phyloP scores from a whole-genome alignment of 805 yeast genomes.

The Maudiozyma bulderi region DNA sequence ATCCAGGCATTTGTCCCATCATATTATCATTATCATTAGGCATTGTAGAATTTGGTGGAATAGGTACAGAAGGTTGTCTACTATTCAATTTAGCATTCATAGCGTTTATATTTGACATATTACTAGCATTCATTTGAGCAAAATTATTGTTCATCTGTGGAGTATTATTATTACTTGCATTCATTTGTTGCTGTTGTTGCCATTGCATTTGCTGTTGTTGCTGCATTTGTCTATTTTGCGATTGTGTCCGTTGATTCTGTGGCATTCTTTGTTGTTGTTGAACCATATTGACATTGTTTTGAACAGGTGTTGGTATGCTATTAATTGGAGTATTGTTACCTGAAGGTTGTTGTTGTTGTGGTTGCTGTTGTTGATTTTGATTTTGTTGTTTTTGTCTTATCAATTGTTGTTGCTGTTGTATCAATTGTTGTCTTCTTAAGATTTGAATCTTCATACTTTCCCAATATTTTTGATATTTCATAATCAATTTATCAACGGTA shows the following conservation, averaged over 20 bases:
- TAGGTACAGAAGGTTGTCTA: slow-evolving; percentile 1
- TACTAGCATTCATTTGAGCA: not conserved
- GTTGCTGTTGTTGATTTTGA: slow-evolving; percentile 27
- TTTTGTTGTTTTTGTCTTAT: slow-evolving; percentile 19
- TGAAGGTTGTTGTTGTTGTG: slow-evolving; percentile 14
- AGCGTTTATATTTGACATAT: not conserved
- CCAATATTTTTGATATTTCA: slow-evolving; percentile 66
- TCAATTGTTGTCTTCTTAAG: slow-evolving; percentile 30
- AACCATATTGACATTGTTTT: slow-evolving; percentile 2
- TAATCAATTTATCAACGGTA: slow-evolving; percentile 56
- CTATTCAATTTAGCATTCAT: not conserved
- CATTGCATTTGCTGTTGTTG: slow-evolving; percentile 21
- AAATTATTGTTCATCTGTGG: not conserved
- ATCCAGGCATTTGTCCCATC: not conserved
- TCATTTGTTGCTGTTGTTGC: slow-evolving; percentile 11
- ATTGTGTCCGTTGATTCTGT: slow-evolving; percentile 17
- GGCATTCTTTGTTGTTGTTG: slow-evolving; percentile 8
- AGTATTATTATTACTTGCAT: not conserved
- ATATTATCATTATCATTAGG: not conserved
- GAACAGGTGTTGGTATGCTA: slow-evolving; percentile 9
- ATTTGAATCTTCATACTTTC: slow-evolving; percentile 63
- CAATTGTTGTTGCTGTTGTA: slow-evolving; percentile 29
- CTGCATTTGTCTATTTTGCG: slow-evolving; percentile 13
- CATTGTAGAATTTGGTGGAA: not conserved
- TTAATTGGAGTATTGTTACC: slow-evolving; percentile 4